Conservation (phyloP, 1,139 yeast species). For the Blastobotrys serpentis region DNA sequence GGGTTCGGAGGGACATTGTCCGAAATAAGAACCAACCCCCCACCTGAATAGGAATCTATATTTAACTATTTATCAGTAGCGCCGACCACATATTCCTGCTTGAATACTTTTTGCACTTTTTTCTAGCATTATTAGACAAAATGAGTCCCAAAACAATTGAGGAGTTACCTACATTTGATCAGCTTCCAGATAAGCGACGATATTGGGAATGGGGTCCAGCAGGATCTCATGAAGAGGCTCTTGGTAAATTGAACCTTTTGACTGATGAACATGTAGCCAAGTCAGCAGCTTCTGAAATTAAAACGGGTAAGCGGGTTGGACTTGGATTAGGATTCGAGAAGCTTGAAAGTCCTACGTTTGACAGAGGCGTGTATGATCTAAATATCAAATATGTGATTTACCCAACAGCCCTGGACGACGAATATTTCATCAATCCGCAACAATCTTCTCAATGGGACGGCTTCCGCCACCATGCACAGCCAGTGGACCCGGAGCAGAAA, state of each 20-base stretch:
- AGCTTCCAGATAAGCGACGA: conserved; percentile 24
- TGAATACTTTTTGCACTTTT: no score
- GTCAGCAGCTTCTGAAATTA: conserved; percentile 25
- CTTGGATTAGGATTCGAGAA: conserved; percentile 27
- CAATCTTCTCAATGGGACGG: conserved; percentile 40
- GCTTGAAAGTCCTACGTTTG: conserved; percentile 25
- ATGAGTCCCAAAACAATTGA: conserved; percentile 16
- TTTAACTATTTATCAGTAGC: no score
- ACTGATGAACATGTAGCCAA: conserved; percentile 27
- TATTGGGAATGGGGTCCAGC: conserved; percentile 31
- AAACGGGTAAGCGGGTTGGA: conserved; percentile 27
- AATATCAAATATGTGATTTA: conserved; percentile 12
- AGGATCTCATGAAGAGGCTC: conserved; percentile 29
- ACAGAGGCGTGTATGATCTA: conserved; percentile 19
- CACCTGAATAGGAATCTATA: no score
- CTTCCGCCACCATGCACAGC: conserved; percentile 34
- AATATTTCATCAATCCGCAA: conserved; percentile 35
- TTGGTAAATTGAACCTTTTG: conserved; percentile 27
- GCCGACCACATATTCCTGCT: no score
- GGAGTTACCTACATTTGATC: conserved; percentile 25
- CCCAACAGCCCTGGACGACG: conserved; percentile 33
- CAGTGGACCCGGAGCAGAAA: conserved; percentile 9
- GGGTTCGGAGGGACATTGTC: no score
- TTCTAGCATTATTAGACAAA: no score
- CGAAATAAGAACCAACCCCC: no score